Conservation (phyloP, 1,139 yeast species). For the Candida neerlandica region DNA sequence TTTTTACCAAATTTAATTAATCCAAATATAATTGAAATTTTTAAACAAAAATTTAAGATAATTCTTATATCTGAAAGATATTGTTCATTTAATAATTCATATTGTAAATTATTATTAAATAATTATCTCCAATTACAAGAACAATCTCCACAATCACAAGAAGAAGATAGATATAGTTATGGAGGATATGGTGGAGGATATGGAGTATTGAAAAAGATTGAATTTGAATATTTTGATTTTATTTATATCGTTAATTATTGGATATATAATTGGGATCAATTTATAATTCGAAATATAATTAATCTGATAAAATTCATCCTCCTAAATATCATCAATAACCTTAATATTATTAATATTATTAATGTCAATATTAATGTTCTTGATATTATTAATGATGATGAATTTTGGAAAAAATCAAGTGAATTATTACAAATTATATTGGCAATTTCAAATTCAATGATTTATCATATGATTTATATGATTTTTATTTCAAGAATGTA, state of each 20-base stretch:
- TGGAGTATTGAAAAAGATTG: slow-evolving; percentile 12
- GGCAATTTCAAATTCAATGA: slow-evolving; percentile 21
- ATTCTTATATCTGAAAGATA: slow-evolving; percentile 18
- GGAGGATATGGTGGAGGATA: slow-evolving; percentile 7
- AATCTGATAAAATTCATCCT: too few relatives aligned
- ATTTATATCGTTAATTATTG: slow-evolving; percentile 21
- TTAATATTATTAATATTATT: too few relatives aligned
- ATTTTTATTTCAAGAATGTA: slow-evolving; percentile 23
- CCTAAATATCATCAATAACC: too few relatives aligned
- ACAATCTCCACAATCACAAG: too few relatives aligned
- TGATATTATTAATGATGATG: too few relatives aligned
- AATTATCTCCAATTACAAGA: too few relatives aligned
- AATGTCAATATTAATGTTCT: too few relatives aligned
- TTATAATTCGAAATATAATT: background rate
- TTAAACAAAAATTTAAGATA: slow-evolving; percentile 19
- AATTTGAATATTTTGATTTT: slow-evolving; percentile 20
- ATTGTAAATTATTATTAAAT: slow-evolving; percentile 18
- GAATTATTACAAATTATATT: slow-evolving; percentile 19
- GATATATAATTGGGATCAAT: slow-evolving; percentile 19
- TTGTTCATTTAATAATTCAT: slow-evolving; percentile 20
- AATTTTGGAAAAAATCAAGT: slow-evolving; percentile 10
- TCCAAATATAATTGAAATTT: slow-evolving; percentile 10
- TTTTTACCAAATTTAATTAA: slow-evolving; percentile 11
- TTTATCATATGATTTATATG: slow-evolving; percentile 20
- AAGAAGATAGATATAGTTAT: background rate